Percentiles rank a stretch among this genome's conserved stretches.
Evolutionary conservation across 495 filamentous ascomycete species (phyloP).

Genomic region (Penicillium taxi): DNA sequence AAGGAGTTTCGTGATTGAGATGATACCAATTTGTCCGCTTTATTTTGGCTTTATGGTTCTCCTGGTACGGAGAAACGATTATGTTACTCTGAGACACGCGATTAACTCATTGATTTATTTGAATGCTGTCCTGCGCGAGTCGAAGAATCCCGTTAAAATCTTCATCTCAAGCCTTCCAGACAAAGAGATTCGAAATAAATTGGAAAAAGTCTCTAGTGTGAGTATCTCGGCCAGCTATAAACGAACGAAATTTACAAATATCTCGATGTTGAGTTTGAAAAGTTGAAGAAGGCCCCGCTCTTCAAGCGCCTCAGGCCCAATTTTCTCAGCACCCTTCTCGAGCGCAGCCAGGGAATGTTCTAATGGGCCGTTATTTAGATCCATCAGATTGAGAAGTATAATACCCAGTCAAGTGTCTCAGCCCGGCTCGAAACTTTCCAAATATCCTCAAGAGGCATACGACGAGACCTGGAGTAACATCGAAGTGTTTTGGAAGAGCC

Average conservation of each 20-base stretch:
- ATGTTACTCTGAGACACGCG: constrained; percentile 23
- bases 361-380: background rate
- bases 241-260: constrained; percentile 22
- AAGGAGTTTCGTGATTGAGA: constrained; percentile 12
- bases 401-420: background rate
- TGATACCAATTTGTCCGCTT: constrained; percentile 4
- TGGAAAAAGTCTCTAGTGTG: constrained; percentile 22
- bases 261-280: constrained; percentile 20
- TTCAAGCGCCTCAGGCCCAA: background rate
- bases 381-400: background rate
- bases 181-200: constrained; percentile 17
- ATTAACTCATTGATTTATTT: constrained; percentile 25
- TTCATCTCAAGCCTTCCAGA: constrained; percentile 42
- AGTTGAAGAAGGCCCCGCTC: constrained; percentile 7
- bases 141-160: constrained; percentile 28
- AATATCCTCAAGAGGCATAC: background rate
- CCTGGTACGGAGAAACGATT: constrained; percentile 31
- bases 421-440: background rate
- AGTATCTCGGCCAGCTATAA: constrained; percentile 27
- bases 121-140: constrained; percentile 16
- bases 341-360: background rate
- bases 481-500: no score
- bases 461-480: background rate
- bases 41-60: constrained; percentile 21
- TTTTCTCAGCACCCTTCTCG: background rate